These are phyloP conservation scores for Botrytis paeoniae DNA, from an alignment of 2,329 filamentous ascomycete species.

Conservation along the genomic window DNA sequence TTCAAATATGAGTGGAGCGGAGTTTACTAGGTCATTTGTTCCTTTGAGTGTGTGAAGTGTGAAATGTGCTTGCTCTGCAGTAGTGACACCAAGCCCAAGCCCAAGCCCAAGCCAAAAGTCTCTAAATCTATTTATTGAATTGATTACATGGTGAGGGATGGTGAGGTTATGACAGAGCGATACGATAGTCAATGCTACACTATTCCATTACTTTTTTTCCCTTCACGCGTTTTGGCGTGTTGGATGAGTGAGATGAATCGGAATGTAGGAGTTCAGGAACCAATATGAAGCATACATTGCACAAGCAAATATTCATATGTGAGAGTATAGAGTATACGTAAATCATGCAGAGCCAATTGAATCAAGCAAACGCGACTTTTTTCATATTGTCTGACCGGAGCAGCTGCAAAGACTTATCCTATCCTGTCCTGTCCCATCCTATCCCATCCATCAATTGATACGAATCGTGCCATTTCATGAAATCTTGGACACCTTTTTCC, in stretches of 20 bases:
- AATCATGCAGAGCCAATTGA: neutral
- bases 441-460: neutral
- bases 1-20: neutral
- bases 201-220: neutral
- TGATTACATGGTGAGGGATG: neutral
- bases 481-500: neutral
- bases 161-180: neutral
- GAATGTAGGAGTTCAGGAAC: neutral
- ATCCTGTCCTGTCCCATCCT: no score
- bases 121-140: neutral
- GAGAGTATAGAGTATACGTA: neutral
- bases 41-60: neutral
- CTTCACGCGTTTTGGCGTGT: constrained; percentile 14
- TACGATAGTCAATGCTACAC: neutral
- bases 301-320: neutral
- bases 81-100: neutral
- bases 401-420: neutral
- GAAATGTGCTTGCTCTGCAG: neutral
- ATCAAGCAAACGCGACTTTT: neutral
- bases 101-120: no score
- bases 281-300: neutral
- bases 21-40: neutral
- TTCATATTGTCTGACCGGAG: neutral
- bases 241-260: neutral
- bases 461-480: neutral